phyloP scores from a whole-genome alignment of 805 yeast species.

The Komagataella populi region DNA sequence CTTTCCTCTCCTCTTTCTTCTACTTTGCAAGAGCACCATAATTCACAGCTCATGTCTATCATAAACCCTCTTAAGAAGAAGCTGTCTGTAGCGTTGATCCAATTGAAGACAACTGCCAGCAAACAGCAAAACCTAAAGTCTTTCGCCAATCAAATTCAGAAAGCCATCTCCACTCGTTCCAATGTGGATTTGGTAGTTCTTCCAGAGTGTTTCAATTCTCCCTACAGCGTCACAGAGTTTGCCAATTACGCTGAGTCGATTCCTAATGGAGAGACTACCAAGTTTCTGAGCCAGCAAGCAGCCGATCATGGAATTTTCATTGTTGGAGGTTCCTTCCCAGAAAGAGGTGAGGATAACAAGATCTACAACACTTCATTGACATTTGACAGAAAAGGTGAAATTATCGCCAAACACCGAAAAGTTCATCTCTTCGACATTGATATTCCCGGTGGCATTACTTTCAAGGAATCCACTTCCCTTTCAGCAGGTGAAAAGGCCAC shows the following conservation, averaged over 20 bases:
- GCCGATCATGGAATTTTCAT: slow-evolving; percentile 44
- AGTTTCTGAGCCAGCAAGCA: slow-evolving; percentile 55
- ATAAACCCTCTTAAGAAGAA: slow-evolving; percentile 25
- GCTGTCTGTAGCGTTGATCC: slow-evolving; percentile 66
- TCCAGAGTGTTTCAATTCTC: slow-evolving; percentile 96
- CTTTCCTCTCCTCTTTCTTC: not conserved
- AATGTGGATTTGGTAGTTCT: slow-evolving; percentile 62
- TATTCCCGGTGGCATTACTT: slow-evolving; percentile 81
- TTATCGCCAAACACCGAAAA: slow-evolving; percentile 82
- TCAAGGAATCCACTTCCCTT: slow-evolving; percentile 67
- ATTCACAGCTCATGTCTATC: not conserved
- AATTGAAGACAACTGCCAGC: slow-evolving; percentile 69
- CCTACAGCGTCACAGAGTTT: slow-evolving; percentile 80
- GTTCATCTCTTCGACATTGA: slow-evolving; percentile 88
- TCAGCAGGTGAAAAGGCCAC: slow-evolving; percentile 78
- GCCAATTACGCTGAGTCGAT: slow-evolving; percentile 81
- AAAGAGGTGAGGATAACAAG: slow-evolving; percentile 42
- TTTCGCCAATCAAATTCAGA: slow-evolving; percentile 46
- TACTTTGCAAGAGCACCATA: not conserved
- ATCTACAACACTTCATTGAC: slow-evolving; percentile 64
- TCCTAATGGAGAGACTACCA: slow-evolving; percentile 59
- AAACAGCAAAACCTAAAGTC: slow-evolving; percentile 65
- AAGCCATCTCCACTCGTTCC: slow-evolving; percentile 44
- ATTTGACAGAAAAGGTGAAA: slow-evolving; percentile 56
- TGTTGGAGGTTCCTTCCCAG: slow-evolving; percentile 92